Percentiles rank a stretch among this genome's conserved stretches.
Conservation (phyloP, 2,329 filamentous ascomycete genomes). For the Botryotinia calthae region DNA sequence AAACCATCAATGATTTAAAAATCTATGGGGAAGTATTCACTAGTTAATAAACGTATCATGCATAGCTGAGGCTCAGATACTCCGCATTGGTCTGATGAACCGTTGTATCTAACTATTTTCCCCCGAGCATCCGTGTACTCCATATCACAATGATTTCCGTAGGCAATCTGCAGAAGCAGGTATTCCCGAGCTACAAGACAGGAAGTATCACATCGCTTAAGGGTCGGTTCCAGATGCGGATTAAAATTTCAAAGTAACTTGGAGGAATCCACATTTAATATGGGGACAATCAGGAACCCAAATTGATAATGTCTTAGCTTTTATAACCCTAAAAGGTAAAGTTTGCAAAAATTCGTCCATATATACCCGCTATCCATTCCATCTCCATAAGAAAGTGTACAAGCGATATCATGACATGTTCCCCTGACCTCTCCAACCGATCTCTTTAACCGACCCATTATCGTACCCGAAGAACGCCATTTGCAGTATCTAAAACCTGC, state of each 20-base stretch:
- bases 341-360: neutral
- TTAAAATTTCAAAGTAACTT: neutral
- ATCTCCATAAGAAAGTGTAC: constrained; percentile 4
- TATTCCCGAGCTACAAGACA: neutral
- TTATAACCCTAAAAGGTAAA: neutral
- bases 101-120: neutral
- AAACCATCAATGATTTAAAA: neutral
- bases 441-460: constrained; percentile 4
- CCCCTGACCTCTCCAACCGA: constrained; percentile 14
- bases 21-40: neutral
- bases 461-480: constrained; percentile 18
- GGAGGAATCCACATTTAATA: neutral
- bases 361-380: neutral
- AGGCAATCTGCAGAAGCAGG: neutral
- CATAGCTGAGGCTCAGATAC: neutral
- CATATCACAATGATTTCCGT: neutral
- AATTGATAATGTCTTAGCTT: constrained; percentile 5
- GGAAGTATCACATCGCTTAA: constrained; percentile 2
- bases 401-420: constrained; percentile 7
- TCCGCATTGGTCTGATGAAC: neutral
- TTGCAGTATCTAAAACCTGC: constrained; percentile 11
- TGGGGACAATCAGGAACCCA: neutral
- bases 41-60: neutral
- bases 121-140: neutral
- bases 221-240: neutral